Evolutionary conservation across 2,329 filamentous ascomycete species (phyloP), one percentile per base, ranked within the genome.

Genomic region (Aureobasidium sp.): DNA sequence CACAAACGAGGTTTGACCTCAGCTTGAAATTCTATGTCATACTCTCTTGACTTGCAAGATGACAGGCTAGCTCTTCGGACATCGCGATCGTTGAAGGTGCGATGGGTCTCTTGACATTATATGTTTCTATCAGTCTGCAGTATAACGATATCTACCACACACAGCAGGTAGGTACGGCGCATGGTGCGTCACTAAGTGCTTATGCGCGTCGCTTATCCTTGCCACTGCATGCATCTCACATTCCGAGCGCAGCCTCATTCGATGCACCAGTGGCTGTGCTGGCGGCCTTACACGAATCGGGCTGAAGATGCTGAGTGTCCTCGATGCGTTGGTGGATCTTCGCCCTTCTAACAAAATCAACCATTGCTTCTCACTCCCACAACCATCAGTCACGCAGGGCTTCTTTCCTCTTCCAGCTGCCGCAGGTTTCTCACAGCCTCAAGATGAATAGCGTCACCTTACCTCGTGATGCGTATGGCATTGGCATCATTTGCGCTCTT

Each of bases 401-500:
- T 5, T 39, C 37, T 39, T 5, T 39, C 13, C 17, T 39, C 8
- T 39, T 8, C 13, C 3, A 39, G 37, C 37, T 39, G 8, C 13
- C 37, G 2, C 3, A 39, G 37, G 4, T 17, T n/a, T 39, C 13
- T 5, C 37, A 39, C 37, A 39, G 17, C 12, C 2, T 39, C 37
- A n/a, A 39, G 1, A n/a, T 39, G 37, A 39, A 8, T 15, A n/a
- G 37, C 12, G 13, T 17, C 37, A 39, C 37, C 37, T 39, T 39
- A 6, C 8, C 37, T 39, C 37, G 69, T 59, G 56, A 26, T 39
- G 4, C 37, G 37, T 39, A 39, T 17, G 37, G 37, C 37, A 66
- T 69, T 17, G 69, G 67, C 41, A 67, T 67, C 46, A 65, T 71
- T 39, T 69, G 68, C 44, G 64, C 70, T 6, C 61, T 71, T n/a